Base-by-base conservation (phyloP, 73 alveolate genomes). In the Uronychia setigera region DNA sequence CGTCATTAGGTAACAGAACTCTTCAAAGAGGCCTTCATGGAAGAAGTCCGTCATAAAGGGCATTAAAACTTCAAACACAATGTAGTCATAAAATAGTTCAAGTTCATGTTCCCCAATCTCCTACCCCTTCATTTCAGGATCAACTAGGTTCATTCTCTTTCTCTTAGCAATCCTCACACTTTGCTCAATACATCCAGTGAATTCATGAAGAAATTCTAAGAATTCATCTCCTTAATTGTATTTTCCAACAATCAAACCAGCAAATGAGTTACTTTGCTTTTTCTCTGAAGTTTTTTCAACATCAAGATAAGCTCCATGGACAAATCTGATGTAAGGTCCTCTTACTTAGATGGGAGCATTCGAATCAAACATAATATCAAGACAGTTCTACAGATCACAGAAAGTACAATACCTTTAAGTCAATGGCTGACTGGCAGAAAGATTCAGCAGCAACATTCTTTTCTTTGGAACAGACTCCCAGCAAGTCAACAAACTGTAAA, bases 41-140 rank as follows among this genome's bases (percentile, higher is more conserved):
- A 76, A 31, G 5, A 76, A 76, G 59, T 76, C 81, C 5, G 35
- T 76, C 32, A 76, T 9, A 27, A 76, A 76, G n/a, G 81, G 81
- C 9, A 76, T 9, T 5, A 76, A 1, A 29, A 76, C 58, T 26
- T 76, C 81, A 76, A 76, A 76, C n/a, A 76, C 9, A 30, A 76
- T 26, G 59, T 76, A 76, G 46, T 28, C 28, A 30, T 28, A 76
- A 30, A 76, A 76, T 27, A 28, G 27, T 31, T 76, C 81, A 25
- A 9, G 28, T 5, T 76, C 81, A 26, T 28, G 1, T 29, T 26
- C 59, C 27, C 5, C 5, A 5, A 29, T 28, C 59, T 76, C 81
- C 9, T 76, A 27, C 9, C 26, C 29, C 59, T 32, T 25, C 28
- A 32, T 67, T 13, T 76, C 29, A 1, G 59, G 59, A 5, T 30